Conservation (phyloP, 768 basidiomycete genomes). For the Calocybe indica region DNA sequence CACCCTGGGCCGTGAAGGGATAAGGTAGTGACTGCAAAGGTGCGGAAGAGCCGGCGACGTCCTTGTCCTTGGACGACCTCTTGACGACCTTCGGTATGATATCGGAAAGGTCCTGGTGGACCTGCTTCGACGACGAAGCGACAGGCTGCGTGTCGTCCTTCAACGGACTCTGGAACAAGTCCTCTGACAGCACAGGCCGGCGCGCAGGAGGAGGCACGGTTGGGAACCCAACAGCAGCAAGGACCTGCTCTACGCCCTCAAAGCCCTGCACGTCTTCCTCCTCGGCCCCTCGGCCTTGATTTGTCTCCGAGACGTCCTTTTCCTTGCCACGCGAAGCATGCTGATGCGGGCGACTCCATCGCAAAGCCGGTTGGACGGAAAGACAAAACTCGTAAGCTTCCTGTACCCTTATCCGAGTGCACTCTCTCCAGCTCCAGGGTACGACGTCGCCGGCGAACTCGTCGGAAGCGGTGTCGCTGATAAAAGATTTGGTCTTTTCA, state of each 20-base stretch:
- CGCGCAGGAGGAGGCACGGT: constrained; percentile 46
- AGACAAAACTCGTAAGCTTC: constrained; percentile 82
- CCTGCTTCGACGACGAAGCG: background rate
- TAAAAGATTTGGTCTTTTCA: constrained; percentile 50
- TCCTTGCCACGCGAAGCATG: constrained; percentile 13
- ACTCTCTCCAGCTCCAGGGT: constrained; percentile 76
- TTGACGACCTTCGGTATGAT: constrained; percentile 44
- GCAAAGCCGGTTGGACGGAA: constrained; percentile 22
- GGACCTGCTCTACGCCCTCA: constrained; percentile 52
- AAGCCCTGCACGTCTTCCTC: constrained; percentile 22
- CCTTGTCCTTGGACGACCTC: constrained; percentile 41
- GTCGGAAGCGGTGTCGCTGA: constrained; percentile 43
- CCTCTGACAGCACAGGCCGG: constrained; percentile 53
- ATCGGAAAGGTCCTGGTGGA: constrained; percentile 14
- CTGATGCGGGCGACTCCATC: constrained; percentile 27
- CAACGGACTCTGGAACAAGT: constrained; percentile 56
- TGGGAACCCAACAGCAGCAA: constrained; percentile 53
- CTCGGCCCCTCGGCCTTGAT: constrained; percentile 14
- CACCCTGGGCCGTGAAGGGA: constrained; percentile 60
- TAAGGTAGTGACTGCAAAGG: constrained; percentile 57
- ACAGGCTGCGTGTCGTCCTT: constrained; percentile 10
- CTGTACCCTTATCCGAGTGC: constrained; percentile 63
- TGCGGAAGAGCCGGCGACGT: constrained; percentile 24
- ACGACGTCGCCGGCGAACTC: constrained; percentile 28
- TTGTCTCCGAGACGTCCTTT: constrained; percentile 21